Conservation (phyloP, 768 basidiomycete genomes). For the Mrakia gelida region DNA sequence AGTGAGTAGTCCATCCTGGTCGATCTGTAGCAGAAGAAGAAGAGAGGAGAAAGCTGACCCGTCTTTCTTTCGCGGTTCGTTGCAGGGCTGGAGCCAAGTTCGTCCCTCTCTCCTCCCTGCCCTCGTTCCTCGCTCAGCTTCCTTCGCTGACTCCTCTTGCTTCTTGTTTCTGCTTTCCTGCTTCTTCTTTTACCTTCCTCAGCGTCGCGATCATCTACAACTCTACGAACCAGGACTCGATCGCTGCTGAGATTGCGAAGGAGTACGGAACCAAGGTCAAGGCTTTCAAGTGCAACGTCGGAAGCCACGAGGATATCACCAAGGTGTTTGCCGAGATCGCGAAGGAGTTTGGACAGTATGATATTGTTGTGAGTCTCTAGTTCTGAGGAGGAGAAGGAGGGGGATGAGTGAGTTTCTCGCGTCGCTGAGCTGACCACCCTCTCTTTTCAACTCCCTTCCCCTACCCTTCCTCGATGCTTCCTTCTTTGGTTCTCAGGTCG, state of each 20-base stretch:
- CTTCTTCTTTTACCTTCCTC: background rate
- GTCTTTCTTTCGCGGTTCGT: no score
- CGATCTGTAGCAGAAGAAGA: no score
- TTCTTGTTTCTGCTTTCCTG: background rate
- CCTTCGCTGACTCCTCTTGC: background rate
- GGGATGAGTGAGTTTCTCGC: background rate
- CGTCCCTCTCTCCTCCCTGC: background rate
- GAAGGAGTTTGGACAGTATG: slow-evolving; percentile 26
- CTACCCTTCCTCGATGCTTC: background rate
- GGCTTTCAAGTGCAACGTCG: slow-evolving; percentile 32
- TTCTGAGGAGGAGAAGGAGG: background rate
- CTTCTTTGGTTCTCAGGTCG: background rate
- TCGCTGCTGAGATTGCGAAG: slow-evolving; percentile 29
- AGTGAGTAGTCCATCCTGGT: background rate
- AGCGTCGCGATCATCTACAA: slow-evolving; percentile 33
- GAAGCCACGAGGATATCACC: slow-evolving; percentile 13
- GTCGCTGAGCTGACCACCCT: background rate
- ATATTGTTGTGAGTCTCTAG: slow-evolving; percentile 18
- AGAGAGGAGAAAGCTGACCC: no score
- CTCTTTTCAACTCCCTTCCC: background rate
- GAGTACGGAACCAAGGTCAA: slow-evolving; percentile 29
- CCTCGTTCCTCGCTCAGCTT: no score
- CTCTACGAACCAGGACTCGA: slow-evolving; percentile 25
- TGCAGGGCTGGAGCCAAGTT: slow-evolving; percentile 29
- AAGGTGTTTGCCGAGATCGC: slow-evolving; percentile 24